These are phyloP conservation scores for Sporothrix brasiliensis DNA, from an alignment of 2,329 filamentous ascomycete genomes.

Conservation along the genomic window DNA sequence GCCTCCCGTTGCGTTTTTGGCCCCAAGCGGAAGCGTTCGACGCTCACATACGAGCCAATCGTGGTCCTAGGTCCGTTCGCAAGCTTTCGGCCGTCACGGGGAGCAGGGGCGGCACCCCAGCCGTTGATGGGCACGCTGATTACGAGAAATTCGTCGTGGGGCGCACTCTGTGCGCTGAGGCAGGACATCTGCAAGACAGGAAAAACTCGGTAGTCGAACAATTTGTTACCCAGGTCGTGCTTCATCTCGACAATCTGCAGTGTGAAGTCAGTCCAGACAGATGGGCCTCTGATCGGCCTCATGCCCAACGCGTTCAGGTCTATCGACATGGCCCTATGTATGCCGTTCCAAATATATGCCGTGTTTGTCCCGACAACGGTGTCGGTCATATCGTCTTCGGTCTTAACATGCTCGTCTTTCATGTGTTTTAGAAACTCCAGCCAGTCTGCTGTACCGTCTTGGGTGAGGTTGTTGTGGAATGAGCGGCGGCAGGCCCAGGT, in stretches of 20 bases:
- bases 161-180: conserved; percentile 44
- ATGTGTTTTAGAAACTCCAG: conserved; percentile 64
- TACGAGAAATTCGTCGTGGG: conserved; percentile 54
- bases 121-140: conserved; percentile 59
- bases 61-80: conserved; percentile 53
- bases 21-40: conserved; percentile 62
- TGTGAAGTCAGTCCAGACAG: conserved; percentile 49
- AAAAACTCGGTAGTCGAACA: conserved; percentile 66
- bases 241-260: conserved; percentile 65
- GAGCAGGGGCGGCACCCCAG: conserved; percentile 38
- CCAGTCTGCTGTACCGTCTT: conserved; percentile 61
- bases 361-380: conserved; percentile 54
- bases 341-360: conserved; percentile 46
- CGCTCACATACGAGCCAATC: conserved; percentile 63
- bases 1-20: conserved; percentile 20
- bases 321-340: too few species aligned
- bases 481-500: conserved; percentile 67
- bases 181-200: conserved; percentile 65
- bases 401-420: conserved; percentile 59
- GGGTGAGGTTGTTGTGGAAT: conserved; percentile 58
- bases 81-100: conserved; percentile 39
- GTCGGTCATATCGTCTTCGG: conserved; percentile 63
- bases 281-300: too few species aligned
- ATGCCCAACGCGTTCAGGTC: too few species aligned
- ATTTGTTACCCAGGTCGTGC: conserved; percentile 59